Evolutionary conservation across 208 protist species (phyloP).

Genomic region (Trypanosoma cruzi): DNA sequence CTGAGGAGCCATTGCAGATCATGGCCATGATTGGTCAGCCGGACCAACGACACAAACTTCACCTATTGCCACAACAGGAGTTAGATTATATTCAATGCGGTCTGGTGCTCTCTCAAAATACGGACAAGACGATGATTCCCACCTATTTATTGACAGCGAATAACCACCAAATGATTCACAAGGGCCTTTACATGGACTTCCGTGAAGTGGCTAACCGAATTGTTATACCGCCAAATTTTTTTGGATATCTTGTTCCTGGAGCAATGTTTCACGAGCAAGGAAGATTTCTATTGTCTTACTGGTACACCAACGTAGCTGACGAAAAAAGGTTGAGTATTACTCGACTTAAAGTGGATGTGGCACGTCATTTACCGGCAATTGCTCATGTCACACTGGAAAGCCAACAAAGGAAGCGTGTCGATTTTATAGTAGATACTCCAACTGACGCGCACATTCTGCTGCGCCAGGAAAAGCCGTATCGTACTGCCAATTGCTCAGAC

Average conservation of each 20-base stretch:
- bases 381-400: slow-evolving; percentile 60
- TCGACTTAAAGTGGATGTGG: slow-evolving; percentile 54
- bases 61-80: slow-evolving; percentile 60
- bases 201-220: slow-evolving; percentile 71
- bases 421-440: slow-evolving; percentile 73
- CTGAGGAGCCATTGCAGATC: slow-evolving; percentile 58
- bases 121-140: slow-evolving; percentile 44
- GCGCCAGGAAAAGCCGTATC: slow-evolving; percentile 72
- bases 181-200: slow-evolving; percentile 59
- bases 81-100: slow-evolving; percentile 78
- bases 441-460: slow-evolving; percentile 79
- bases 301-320: slow-evolving; percentile 48
- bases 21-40: slow-evolving; percentile 77
- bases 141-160: slow-evolving; percentile 82
- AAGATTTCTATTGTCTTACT: slow-evolving; percentile 86
- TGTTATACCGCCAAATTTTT: slow-evolving; percentile 58
- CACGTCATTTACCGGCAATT: slow-evolving; percentile 70
- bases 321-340: slow-evolving; percentile 36
- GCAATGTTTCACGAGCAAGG: slow-evolving; percentile 66
- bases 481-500: slow-evolving; percentile 45
- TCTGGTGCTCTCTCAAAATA: slow-evolving; percentile 50
- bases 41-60: slow-evolving; percentile 75
- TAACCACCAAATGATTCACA: slow-evolving; percentile 75
- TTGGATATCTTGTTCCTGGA: slow-evolving; percentile 79
- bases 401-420: slow-evolving; percentile 57